A percentile compares a stretch with the other conserved stretches of the same genome.
These are phyloP conservation scores for Plenodomus tracheiphilus DNA, from an alignment of 2,329 filamentous ascomycete genomes.

Conservation along the genomic window DNA sequence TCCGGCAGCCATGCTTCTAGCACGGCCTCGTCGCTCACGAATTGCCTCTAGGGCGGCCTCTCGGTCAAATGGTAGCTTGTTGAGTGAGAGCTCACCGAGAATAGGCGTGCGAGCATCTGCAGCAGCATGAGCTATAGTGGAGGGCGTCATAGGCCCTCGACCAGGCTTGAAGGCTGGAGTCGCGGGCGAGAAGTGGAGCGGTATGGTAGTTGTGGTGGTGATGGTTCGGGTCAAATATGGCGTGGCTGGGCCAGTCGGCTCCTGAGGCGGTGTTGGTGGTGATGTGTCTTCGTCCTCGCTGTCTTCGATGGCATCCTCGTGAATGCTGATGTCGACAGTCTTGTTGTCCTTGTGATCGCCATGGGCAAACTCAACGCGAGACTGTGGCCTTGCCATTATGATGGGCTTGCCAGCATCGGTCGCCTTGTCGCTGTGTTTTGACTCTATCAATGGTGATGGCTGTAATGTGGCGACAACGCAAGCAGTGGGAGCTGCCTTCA, in stretches of 20 bases:
- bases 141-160: slow-evolving; percentile 34
- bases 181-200: slow-evolving; percentile 50
- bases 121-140: slow-evolving; percentile 42
- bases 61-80: slow-evolving; percentile 53
- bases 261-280: slow-evolving; percentile 22
- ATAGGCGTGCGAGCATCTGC: slow-evolving; percentile 33
- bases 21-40: slow-evolving; percentile 70
- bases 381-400: slow-evolving; percentile 8
- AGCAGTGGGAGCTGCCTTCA: slow-evolving; percentile 21
- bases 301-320: slow-evolving; percentile 39
- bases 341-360: slow-evolving; percentile 17
- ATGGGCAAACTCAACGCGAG: slow-evolving; percentile 13
- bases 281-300: slow-evolving; percentile 34
- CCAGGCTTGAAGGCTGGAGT: slow-evolving; percentile 37
- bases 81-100: slow-evolving; percentile 38
- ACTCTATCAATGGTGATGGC: slow-evolving; percentile 22
- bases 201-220: slow-evolving; percentile 54
- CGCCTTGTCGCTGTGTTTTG: slow-evolving; percentile 19
- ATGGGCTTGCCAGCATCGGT: slow-evolving; percentile 13
- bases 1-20: slow-evolving; percentile 68
- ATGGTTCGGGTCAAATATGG: slow-evolving; percentile 47
- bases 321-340: slow-evolving; percentile 26
- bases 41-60: slow-evolving; percentile 78
- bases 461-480: slow-evolving; percentile 12
- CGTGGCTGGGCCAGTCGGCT: slow-evolving; percentile 31